These are phyloP conservation scores for Medicago ruthenica DNA, from an alignment of 306 rosid genomes.

Conservation along the genomic window DNA sequence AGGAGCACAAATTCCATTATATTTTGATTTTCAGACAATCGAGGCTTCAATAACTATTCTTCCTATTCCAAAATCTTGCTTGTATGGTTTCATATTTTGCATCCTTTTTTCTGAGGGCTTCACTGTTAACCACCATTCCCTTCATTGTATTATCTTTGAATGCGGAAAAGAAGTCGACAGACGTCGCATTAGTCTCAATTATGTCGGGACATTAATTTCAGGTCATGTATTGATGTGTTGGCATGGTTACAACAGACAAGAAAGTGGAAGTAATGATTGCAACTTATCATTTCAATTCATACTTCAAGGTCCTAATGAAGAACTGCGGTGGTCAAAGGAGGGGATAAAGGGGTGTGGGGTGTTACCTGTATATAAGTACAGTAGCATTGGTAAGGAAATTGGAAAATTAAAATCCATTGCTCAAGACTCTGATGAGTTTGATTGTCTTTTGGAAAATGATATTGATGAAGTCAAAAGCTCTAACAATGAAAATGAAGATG, in stretches of 20 bases:
- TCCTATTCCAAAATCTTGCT: too few relatives aligned
- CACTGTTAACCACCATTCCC: too few relatives aligned
- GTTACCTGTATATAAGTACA: conserved; percentile 17
- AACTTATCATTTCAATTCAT: not conserved
- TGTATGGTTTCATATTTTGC: too few relatives aligned
- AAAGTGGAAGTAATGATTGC: not conserved
- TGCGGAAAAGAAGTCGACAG: not conserved
- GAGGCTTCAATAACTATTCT: too few relatives aligned
- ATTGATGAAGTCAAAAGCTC: not conserved
- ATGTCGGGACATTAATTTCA: not conserved
- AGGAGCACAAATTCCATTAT: too few relatives aligned
- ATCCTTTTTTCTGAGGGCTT: too few relatives aligned
- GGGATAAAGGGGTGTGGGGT: not conserved
- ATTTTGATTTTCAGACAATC: too few relatives aligned
- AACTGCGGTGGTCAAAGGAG: not conserved
- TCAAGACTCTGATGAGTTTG: not conserved
- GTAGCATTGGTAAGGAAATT: too few relatives aligned
- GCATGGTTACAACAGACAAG: not conserved
- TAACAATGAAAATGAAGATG: not conserved
- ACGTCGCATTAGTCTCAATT: fast-evolving
- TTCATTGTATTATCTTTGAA: not conserved
- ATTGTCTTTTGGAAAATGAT: not conserved
- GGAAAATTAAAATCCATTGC: not conserved
- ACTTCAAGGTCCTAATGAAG: too few relatives aligned
- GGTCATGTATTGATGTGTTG: not conserved